Base-by-base conservation (phyloP, 805 yeast species). In the Millerozyma miso region DNA sequence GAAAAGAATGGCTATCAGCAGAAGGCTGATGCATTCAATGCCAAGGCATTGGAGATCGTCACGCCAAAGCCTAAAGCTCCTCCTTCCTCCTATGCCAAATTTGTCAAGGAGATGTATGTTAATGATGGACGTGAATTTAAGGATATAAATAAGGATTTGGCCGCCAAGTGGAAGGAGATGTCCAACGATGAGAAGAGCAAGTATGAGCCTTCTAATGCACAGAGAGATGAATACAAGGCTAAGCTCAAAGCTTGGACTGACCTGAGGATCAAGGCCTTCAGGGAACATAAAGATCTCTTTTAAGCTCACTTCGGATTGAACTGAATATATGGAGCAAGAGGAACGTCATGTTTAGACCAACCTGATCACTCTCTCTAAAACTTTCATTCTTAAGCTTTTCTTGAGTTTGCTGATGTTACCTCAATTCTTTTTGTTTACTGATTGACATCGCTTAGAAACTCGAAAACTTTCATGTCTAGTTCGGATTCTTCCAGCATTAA, bases 41-140 rank as follows among this genome's bases (percentile, higher is more conserved):
- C 51, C 10, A 58, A 58, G 33, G 50, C 49, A 36, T 40, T 47
- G 23, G 44, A 56, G 41, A 44, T 52, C 19, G 65, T 49, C 50
- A 50, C 56, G 2, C 65, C 67, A 1, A 61, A 60, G 50, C 75
- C 75, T 31, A 59, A 59, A 40, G 46, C 52, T 4, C 71, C 73
- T 4, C 47, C 58, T 3, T 45, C 41, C 35, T 58, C 59, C 10
- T 69, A 57, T 53, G 66, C 71, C 15, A 41, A 47, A 13, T 69
- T 49, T 41, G 51, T 67, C 29, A 53, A 61, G 46, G 55, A 60
- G 32, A 54, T 58, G 43, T 66, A 52, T 49, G 45, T 36, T 33
- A 47, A 43, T 16, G 57, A 53, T 35, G 64, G 57, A 18, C 47
- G 56, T 19, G 33, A 53, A 23, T 52, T 62, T 33, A 51, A 43